phyloP scores from a whole-genome alignment of 805 yeast species.

The Lipomyces starkeyi region DNA sequence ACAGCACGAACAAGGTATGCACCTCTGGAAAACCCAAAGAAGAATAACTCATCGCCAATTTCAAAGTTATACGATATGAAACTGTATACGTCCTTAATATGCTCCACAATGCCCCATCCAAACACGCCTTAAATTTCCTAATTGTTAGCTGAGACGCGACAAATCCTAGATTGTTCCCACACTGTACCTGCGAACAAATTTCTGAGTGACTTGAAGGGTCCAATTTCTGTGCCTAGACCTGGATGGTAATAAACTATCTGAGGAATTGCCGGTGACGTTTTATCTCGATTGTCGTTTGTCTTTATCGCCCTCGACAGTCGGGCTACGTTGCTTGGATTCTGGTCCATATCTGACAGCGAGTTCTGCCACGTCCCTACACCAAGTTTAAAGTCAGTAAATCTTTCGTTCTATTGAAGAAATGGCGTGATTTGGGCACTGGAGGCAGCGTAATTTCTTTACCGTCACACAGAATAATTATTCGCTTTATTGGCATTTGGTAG shows the following conservation, averaged over 20 bases:
- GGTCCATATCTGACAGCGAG: slow-evolving; percentile 13
- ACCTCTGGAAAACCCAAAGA: slow-evolving; percentile 36
- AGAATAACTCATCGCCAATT: slow-evolving; percentile 31
- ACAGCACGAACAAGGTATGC: slow-evolving; percentile 27
- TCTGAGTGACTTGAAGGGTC: not conserved
- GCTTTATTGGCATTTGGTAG: not conserved
- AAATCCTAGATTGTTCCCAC: not conserved
- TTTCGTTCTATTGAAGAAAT: not conserved
- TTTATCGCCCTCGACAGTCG: slow-evolving; percentile 29
- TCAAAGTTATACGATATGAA: slow-evolving; percentile 30
- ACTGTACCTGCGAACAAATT: not conserved
- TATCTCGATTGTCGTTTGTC: slow-evolving; percentile 4
- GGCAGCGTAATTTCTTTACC: not conserved
- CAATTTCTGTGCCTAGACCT: slow-evolving; percentile 22
- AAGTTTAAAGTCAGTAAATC: not conserved
- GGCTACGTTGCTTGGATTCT: slow-evolving; percentile 25
- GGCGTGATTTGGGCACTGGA: not conserved
- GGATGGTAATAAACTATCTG: slow-evolving; percentile 25
- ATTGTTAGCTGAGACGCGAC: too few relatives aligned
- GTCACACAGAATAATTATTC: not conserved
- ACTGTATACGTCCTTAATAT: slow-evolving; percentile 26
- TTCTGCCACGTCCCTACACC: slow-evolving; percentile 31
- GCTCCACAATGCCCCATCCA: slow-evolving; percentile 19
- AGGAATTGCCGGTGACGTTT: slow-evolving; percentile 2
- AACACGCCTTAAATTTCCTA: not conserved